Evolutionary conservation across 192 early-diverging fungal genomes (phyloP).

Genomic region (Coemansia sp.): DNA sequence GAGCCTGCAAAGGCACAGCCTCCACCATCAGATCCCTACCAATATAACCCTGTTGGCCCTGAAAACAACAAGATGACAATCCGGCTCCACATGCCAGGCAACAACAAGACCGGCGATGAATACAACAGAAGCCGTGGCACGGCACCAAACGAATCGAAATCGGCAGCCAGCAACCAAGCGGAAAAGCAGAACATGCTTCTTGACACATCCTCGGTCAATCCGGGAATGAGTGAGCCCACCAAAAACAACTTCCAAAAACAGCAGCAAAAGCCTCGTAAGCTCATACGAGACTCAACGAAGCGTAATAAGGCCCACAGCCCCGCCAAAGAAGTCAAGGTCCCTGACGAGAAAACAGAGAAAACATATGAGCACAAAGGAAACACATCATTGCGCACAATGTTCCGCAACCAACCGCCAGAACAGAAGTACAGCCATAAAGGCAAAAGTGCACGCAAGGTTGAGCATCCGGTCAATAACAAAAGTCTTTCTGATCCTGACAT

Average conservation of each 20-base stretch:
- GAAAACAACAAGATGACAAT: not conserved
- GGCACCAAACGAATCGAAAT: not conserved
- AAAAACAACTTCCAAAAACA: not conserved
- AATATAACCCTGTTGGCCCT: not conserved
- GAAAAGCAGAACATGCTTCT: conserved; percentile 20
- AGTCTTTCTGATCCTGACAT: not conserved
- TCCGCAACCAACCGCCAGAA: not conserved
- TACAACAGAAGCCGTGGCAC: not conserved
- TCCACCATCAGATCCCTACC: too few relatives aligned
- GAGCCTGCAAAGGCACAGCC: conserved; percentile 4
- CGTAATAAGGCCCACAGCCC: not conserved
- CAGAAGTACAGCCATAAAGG: not conserved
- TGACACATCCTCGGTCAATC: conserved; percentile 48
- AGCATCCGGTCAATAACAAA: not conserved
- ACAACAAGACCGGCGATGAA: not conserved
- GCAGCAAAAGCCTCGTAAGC: conserved; percentile 39
- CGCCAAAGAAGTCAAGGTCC: not conserved
- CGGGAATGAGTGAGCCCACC: conserved; percentile 7
- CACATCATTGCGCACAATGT: conserved; percentile 16
- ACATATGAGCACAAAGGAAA: conserved; percentile 9
- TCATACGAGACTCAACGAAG: conserved; percentile 22
- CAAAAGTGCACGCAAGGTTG: not conserved
- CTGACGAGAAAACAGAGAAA: not conserved
- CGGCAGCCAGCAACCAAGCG: not conserved
- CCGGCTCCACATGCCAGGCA: not conserved